phyloP scores from a whole-genome alignment of 2,329 filamentous ascomycete genomes.

The Apiospora pterosperma region DNA sequence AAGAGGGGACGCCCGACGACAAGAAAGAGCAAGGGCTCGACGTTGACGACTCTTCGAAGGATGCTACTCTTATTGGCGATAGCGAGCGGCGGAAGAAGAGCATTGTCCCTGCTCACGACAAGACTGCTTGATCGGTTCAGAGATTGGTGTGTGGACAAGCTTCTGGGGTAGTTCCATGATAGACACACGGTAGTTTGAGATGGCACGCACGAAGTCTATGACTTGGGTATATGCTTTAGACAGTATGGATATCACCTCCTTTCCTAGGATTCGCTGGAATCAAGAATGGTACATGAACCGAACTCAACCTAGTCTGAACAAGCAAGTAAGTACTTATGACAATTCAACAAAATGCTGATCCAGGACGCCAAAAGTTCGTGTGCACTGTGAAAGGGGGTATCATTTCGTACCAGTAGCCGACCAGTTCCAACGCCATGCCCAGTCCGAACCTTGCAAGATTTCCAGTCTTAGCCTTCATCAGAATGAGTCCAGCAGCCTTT shows the following conservation, averaged over 20 bases:
- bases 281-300: background rate
- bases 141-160: background rate
- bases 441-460: background rate
- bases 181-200: background rate
- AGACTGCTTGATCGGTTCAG: slow-evolving; percentile 1
- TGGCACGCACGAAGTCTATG: background rate
- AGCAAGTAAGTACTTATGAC: no score
- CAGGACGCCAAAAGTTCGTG: background rate
- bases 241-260: background rate
- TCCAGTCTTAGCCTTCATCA: background rate
- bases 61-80: slow-evolving; percentile 26
- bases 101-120: slow-evolving; percentile 18
- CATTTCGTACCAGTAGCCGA: slow-evolving; percentile 2
- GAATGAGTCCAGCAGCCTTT: slow-evolving; percentile 33
- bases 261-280: background rate
- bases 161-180: background rate
- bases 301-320: background rate
- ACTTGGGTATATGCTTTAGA: background rate
- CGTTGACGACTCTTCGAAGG: slow-evolving; percentile 32
- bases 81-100: slow-evolving; percentile 26
- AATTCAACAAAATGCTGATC: background rate
- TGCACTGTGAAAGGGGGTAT: slow-evolving; percentile 1
- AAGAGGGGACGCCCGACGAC: slow-evolving; percentile 13
- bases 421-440: background rate
- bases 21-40: slow-evolving; percentile 29